Percentiles rank a stretch among this genome's conserved stretches.
Evolutionary conservation across 116 monocot species (phyloP).

Genomic region (Trichopus zeylanicus): DNA sequence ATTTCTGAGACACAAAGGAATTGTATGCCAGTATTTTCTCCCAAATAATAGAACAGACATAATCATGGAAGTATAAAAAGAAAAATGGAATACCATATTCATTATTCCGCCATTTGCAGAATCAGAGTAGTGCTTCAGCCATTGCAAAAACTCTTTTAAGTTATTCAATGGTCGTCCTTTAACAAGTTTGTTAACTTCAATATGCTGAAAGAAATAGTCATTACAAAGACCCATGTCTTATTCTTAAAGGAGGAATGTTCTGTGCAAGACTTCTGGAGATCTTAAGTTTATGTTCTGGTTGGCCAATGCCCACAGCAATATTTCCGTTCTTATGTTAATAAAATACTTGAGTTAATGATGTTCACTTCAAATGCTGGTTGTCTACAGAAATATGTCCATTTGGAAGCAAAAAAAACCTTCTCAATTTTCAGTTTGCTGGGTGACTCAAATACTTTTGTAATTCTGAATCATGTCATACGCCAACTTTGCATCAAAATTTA

Average conservation of each 20-base stretch:
- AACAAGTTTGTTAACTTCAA: conserved; percentile 89
- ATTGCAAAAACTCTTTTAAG: conserved; percentile 90
- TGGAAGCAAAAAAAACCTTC: too few species aligned
- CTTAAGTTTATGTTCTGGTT: too few species aligned
- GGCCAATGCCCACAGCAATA: too few species aligned
- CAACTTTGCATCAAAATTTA: conserved; percentile 75
- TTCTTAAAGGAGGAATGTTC: too few species aligned
- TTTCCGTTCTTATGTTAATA: too few species aligned
- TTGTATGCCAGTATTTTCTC: too few species aligned
- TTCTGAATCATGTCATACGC: conserved; percentile 99
- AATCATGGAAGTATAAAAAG: background rate
- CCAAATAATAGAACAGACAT: too few species aligned
- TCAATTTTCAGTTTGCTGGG: conserved; percentile 72
- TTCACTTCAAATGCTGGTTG: too few species aligned
- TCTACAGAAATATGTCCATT: too few species aligned
- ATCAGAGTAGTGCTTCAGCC: conserved; percentile 93
- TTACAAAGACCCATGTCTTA: background rate
- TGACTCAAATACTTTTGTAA: conserved; percentile 84
- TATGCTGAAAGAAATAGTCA: conserved; percentile 32
- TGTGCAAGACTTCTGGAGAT: too few species aligned
- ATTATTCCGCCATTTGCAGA: conserved; percentile 85
- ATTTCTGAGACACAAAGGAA: conserved; percentile 57
- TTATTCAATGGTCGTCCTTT: conserved; percentile 93
- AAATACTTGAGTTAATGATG: too few species aligned
- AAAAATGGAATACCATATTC: conserved; percentile 32